Base-by-base conservation (phyloP, 2,329 filamentous ascomycete genomes). In the Simplicillium sp. region DNA sequence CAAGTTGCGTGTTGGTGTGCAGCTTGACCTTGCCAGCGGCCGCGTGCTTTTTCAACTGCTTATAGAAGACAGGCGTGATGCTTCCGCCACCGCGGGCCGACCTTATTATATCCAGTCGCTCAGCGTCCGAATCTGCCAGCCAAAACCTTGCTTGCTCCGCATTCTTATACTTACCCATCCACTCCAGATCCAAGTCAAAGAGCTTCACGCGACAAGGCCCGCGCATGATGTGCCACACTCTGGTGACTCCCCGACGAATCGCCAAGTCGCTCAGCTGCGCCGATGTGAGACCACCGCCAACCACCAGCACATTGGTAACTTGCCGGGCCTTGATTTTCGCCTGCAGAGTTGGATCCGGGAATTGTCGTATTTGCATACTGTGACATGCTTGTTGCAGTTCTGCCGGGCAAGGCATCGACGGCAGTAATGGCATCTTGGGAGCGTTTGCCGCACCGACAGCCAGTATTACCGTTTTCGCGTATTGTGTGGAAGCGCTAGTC, bases 81-180 rank as follows among this genome's bases (percentile, higher is more conserved):
- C 82, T 87, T n/a, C 85, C 85, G 3, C 86, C 86, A 13, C 81
- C 79, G 7, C 84, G 71, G 1, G 85, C 85, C 35, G 67, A 60
- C 47, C 71, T 68, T 46, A 85, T 71, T 59, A 85, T 82, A 29
- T 78, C 68, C 25, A 80, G 68, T 3, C 84, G 71, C 57, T 89
- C 74, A 18, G 78, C 71, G 44, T 87, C 80, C 6, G 74, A 76
- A 49, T 88, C 83, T 3, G 83, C 82, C 7, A 75, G 77, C 82
- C 84, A 89, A 58, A 89, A 92, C 1, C 72, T 71, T 1, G 84
- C 80, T 54, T 89, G 84, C 49, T 85, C 78, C 40, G 78, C 74
- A 55, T 90, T 90, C 42, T 81, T 79, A 58, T 84, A 90, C 55
- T 90, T 90, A 9, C 82, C 83, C 58, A 90, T 83, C 86, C 86